phyloP scores from a whole-genome alignment of 129 eudicot species.

The Calendula officinalis region DNA sequence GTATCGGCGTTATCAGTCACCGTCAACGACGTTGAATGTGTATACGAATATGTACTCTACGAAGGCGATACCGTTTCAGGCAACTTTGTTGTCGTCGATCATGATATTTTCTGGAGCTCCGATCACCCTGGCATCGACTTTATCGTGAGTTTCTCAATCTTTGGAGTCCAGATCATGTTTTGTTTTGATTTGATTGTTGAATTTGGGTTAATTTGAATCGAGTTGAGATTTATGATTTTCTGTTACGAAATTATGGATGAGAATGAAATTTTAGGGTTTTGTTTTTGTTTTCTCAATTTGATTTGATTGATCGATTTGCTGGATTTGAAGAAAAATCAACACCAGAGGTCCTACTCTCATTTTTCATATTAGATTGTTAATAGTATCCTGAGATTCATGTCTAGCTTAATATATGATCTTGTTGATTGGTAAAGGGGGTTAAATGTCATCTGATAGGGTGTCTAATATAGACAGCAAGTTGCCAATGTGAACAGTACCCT shows the following conservation, averaged over 20 bases:
- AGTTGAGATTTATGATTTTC: neutral
- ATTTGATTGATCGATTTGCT: neutral
- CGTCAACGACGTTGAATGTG: slow-evolving; percentile 80
- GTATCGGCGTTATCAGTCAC: slow-evolving; percentile 61
- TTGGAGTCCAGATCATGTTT: neutral
- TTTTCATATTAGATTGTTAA: too few species aligned
- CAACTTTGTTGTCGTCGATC: slow-evolving; percentile 91
- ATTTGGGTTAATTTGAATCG: neutral
- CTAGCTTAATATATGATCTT: too few species aligned
- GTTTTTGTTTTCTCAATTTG: too few species aligned
- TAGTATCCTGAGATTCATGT: too few species aligned
- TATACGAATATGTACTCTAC: slow-evolving; percentile 83
- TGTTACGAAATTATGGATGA: too few species aligned
- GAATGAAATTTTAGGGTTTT: too few species aligned
- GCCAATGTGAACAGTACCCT: too few species aligned
- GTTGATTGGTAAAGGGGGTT: too few species aligned
- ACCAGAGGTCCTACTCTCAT: too few species aligned
- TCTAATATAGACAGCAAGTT: too few species aligned
- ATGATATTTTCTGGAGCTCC: slow-evolving; percentile 86
- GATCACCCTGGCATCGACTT: slow-evolving; percentile 97
- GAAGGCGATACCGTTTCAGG: slow-evolving; percentile 90
- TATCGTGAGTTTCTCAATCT: slow-evolving; percentile 34
- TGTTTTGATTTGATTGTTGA: neutral
- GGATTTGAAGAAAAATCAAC: too few species aligned
- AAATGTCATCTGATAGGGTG: too few species aligned